Base-by-base conservation (phyloP, 805 yeast species). In the Wickerhamomyces subpelliculosus region DNA sequence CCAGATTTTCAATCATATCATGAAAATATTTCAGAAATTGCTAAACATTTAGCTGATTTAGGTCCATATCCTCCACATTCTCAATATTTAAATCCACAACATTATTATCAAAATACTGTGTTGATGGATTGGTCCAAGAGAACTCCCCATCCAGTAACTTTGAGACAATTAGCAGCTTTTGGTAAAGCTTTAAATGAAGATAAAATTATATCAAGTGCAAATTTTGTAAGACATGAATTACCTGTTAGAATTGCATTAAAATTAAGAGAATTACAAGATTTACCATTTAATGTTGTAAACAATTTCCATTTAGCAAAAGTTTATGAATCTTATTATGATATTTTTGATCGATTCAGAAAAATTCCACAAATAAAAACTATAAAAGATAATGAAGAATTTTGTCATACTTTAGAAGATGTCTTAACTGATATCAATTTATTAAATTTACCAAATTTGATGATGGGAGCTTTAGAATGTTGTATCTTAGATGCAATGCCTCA, bases 381-480 rank as follows among this genome's bases (percentile, higher is more conserved):
- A 27, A 78, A 81, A 27, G 95, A 87, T 38, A 90, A 90, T 55
- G 79, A 75, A 29, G 61, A 61, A 46, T 89, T 90, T 57, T 81
- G 94, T 54, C 65, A 66, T 20, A 71, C 77, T 37, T 63, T 89
- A 39, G 69, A 74, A 21, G 66, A 71, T 24, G 72, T 88, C 44
- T 64, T 90, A 47, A 69, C 71, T 21, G 87, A 82, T 57, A 84
- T 80, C 51, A 96, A 90, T 61, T 70, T 87, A 35, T 65, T 82
- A 38, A 84, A 87, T 45, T 67, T 90, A 42, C 93, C 97, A 1
- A 90, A 89, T 57, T 66, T 89, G 42, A 83, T 90, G 69, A 84
- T 88, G 88, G 97, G 97, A 2, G 87, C 95, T 1, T 64, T 88
- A 34, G 97, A 90, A 51, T 80, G 80, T 44, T 75, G 84, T 12